phyloP scores from a whole-genome alignment of 202 grass and related monocot genomes.

The Bolboschoenoplectus hybrid region DNA sequence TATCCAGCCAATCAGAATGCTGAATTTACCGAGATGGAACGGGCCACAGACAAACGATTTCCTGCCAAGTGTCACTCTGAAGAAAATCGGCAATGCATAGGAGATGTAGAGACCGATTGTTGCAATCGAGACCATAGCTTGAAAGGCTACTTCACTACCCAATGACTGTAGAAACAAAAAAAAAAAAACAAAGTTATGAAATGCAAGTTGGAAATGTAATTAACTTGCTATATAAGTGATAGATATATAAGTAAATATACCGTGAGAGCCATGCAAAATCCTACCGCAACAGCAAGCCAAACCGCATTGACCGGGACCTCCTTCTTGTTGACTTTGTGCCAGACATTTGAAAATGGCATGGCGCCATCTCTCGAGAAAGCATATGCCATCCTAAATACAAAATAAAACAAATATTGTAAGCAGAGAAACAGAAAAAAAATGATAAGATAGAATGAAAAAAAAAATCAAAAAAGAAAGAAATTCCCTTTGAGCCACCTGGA shows the following conservation, averaged over 20 bases:
- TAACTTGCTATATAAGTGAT: neutral
- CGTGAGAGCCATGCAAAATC: conserved; percentile 71
- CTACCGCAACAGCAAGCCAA: conserved; percentile 60
- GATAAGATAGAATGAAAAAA: neutral
- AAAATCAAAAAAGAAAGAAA: neutral
- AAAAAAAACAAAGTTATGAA: neutral
- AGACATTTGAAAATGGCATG: conserved; percentile 62
- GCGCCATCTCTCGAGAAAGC: conserved; percentile 80
- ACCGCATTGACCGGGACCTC: conserved; percentile 81
- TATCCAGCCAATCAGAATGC: conserved; percentile 36
- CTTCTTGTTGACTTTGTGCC: conserved; percentile 64
- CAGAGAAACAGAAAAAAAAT: neutral
- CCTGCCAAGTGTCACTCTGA: conserved; percentile 55
- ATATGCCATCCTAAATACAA: conserved; percentile 56
- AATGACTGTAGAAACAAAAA: conserved; percentile 46
- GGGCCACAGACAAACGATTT: conserved; percentile 51
- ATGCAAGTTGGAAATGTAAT: neutral
- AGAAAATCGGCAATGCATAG: conserved; percentile 70
- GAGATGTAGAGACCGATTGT: conserved; percentile 64
- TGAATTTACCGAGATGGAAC: conserved; percentile 54
- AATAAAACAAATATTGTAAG: neutral
- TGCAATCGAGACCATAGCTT: conserved; percentile 68
- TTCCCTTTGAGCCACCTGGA: conserved; percentile 46
- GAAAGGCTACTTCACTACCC: conserved; percentile 68
- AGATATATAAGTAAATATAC: conserved; percentile 22